Conservation (phyloP, 1,139 yeast genomes). For the Pichia sp. region DNA sequence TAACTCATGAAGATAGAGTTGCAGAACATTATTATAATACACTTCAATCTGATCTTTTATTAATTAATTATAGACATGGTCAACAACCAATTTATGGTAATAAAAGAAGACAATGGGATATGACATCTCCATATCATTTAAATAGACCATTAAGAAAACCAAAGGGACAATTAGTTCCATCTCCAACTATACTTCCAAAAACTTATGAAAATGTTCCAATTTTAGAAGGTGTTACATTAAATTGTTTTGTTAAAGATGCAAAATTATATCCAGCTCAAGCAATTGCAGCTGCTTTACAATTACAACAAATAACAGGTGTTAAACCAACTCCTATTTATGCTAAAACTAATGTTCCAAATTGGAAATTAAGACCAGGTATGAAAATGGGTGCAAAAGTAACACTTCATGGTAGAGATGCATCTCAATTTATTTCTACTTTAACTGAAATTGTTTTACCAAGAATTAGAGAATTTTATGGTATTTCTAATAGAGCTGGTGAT, state of each 20-base stretch:
- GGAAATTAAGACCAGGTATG: conserved; percentile 85
- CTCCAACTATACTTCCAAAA: conserved; percentile 67
- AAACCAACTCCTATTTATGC: conserved; percentile 73
- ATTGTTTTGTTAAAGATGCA: conserved; percentile 74
- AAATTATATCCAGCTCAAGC: conserved; percentile 67
- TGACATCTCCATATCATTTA: conserved; percentile 80
- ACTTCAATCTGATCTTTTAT: conserved; percentile 66
- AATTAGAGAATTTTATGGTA: conserved; percentile 80
- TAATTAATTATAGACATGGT: conserved; percentile 70
- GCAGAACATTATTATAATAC: conserved; percentile 70
- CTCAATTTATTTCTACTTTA: conserved; percentile 78
- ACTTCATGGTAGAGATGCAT: conserved; percentile 74
- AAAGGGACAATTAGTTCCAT: conserved; percentile 56
- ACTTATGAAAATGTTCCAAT: conserved; percentile 65
- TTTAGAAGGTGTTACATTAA: conserved; percentile 58
- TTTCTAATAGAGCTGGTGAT: conserved; percentile 75
- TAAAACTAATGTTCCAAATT: conserved; percentile 72
- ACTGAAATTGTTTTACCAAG: conserved; percentile 92
- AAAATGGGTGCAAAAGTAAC: conserved; percentile 88
- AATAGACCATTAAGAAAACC: conserved; percentile 72
- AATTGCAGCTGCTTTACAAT: conserved; percentile 69
- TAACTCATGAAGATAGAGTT: conserved; percentile 74
- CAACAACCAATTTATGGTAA: conserved; percentile 50
- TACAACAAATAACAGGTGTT: conserved; percentile 89
- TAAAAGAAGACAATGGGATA: conserved; percentile 81